Evolutionary conservation across 345 rosid genomes (phyloP), one percentile per base, ranked within the genome.

Genomic region (Jatropha curcas): DNA sequence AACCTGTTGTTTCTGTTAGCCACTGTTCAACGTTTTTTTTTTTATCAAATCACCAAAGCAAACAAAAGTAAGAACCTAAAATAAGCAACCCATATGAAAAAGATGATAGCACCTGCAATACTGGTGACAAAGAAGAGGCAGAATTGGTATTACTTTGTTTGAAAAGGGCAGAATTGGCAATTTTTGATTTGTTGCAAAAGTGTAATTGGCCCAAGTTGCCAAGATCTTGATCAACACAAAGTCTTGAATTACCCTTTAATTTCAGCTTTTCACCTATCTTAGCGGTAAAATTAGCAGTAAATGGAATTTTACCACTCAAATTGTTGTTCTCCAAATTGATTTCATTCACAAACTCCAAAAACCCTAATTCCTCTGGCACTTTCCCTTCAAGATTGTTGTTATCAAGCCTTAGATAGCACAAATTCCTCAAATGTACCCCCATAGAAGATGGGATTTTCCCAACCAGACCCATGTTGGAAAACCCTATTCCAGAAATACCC

Each of bases 281-380:
- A 0, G 83, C 74, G 33, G 82, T 75, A 61, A 89, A 86, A 13
- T 79, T 53, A 1, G 78, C 84, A 33, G 87, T 60, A 67, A 88
- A 88, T 0, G 88, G 90, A 48, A 82, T 57, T 67, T 79, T 80
- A 4, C 93, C 93, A 33, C 82, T 87, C 70, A 90, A 61, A 70
- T 84, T 90, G 70, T 88, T 90, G 81, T 88, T 87, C 81, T 88
- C 89, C 76, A 88, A 76, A 72, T 88, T 86, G 77, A 88, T 86
- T 76, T 88, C 92, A 6, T 65, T 61, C 0, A 51, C 80, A 60
- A 67, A 81, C 2, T 84, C 82, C 70, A 86, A 37, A 50, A 59
- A 31, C 10, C 84, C 88, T 25, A 90, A 66, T 77, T 86, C 88
- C 59, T 75, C 70, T 0, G 91, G 93, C 75, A 90, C 80, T 48